Percentiles rank a stretch among this genome's conserved stretches.
phyloP scores from a whole-genome alignment of 2,329 filamentous ascomycete genomes.

The Diaporthe longicolla region DNA sequence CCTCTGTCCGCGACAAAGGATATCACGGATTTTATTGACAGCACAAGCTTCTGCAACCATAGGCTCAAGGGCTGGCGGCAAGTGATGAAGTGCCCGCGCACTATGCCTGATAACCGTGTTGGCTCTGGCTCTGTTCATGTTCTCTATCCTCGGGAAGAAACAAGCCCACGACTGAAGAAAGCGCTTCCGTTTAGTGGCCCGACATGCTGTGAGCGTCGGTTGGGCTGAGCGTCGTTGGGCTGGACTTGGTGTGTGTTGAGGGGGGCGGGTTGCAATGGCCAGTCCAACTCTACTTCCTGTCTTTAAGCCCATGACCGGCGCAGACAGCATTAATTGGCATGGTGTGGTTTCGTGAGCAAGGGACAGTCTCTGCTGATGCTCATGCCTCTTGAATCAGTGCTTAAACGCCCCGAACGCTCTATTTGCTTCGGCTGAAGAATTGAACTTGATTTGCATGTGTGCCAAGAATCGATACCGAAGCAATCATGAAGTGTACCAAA shows the following conservation, averaged over 20 bases:
- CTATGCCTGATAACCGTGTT: not conserved
- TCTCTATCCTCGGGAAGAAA: not conserved
- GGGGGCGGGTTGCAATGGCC: no score
- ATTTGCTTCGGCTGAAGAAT: not conserved
- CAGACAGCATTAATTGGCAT: not conserved
- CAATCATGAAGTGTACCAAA: conserved; percentile 16
- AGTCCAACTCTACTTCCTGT: not conserved
- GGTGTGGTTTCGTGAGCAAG: not conserved
- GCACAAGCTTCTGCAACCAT: not conserved
- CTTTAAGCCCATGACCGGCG: not conserved
- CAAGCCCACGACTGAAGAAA: not conserved
- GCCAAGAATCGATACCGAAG: conserved; percentile 16
- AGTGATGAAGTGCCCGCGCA: not conserved
- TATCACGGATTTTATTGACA: not conserved
- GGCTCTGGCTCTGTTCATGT: not conserved
- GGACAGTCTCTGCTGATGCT: not conserved
- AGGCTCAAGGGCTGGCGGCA: no score
- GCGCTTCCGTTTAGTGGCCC: not conserved
- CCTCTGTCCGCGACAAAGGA: not conserved
- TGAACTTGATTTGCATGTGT: not conserved
- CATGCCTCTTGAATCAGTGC: not conserved
- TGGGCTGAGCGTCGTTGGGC: no score
- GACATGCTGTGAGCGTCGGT: no score
- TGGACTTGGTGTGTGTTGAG: no score
- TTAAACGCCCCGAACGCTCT: not conserved